Base-by-base conservation (phyloP, 345 rosid genomes). In the Hypericum perforatum region DNA sequence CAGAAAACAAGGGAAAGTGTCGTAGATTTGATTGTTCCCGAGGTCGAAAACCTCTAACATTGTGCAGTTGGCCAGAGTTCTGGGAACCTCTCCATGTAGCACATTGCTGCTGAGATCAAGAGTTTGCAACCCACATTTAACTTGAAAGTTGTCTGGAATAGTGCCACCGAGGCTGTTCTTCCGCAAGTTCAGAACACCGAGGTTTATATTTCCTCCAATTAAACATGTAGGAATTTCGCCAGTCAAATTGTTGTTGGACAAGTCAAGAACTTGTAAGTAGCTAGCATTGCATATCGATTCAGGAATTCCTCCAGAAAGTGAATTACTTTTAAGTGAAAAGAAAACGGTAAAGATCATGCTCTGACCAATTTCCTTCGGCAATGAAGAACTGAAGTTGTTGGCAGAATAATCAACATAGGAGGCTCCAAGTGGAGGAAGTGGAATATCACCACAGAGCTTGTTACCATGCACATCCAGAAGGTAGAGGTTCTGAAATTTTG, bases 401-500 rank as follows among this genome's bases (percentile, higher is more conserved):
- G 2, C 4, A 1, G 32, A 22, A 22, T 22, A 22, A 22, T 22
- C 32, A 22, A 22, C 32, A 22, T 1, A 22, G 4, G 32, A 22
- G 32, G 32, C 32, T 22, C 32, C 2, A 22, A 4, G 32, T 22
- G 71, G 67, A 12, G 16, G 53, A 2, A 0, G 3, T 6, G 67
- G 73, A 16, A 74, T 48, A 2, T 49, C 13, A 22, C 77, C 79
- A 38, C 32, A 52, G n/a, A 78, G 64, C 51, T 16, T 57, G 63
- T 74, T 71, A 16, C 5, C 6, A 9, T 49, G 70, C 3, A 69
- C 50, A 58, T 77, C 82, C 29, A 78, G 47, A 3, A 63, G 32
- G 0, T 0, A 0, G 0, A 72, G 54, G 51, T 0, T 1, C 7
- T 54, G 11, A 15, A 43, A 13, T 37, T 40, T 36, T 22, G 15